Evolutionary conservation across 129 eudicot genomes (phyloP), one percentile per base, ranked within the genome.

Genomic region (Silybum marianum): DNA sequence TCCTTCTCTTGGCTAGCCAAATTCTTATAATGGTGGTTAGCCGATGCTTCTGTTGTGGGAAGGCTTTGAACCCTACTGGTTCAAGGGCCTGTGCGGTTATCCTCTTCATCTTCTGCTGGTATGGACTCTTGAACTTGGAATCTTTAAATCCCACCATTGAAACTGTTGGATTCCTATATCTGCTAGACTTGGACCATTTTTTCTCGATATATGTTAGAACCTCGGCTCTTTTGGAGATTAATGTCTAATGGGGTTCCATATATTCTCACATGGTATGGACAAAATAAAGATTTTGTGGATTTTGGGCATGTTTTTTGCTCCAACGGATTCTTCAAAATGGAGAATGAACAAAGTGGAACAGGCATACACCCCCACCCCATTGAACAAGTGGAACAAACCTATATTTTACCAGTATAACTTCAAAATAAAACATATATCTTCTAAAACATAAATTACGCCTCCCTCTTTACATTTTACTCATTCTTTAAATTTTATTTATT

Each of bases 31-130:
- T 95, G 93, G 86, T 91, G 60, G 95, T 92, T 24, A 95, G 95
- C 85, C 88, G 87, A 80, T 95, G 99, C 86, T 90, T 95, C 82
- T 95, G 99, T 69, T 95, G 97, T 81, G 99, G 99, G 21, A 89
- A 84, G 85, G 91, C 95, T 44, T 85, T 91, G 70, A 89, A 86
- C 54, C 98, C 99, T 24, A 90, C 93, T 9, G 97, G 99, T 73
- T 91, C 99, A 7, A 78, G 98, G 72, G 89, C 91, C 77, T 88
- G 91, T 71, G 91, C 98, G 0, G 81, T 93, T 63, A 9, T 91
- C 24, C 94, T 93, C 34, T 93, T 93, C 83, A 79, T 93, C 48
- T 48, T 84, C 14, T 93, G 98, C 88, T 93, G 96, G 98, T 93
- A 89, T 36, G 74, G 10, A 58, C 66, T 58, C 22, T 54, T 18